phyloP scores from a whole-genome alignment of 164 flowering plant species.

The Vitis rupestris region DNA sequence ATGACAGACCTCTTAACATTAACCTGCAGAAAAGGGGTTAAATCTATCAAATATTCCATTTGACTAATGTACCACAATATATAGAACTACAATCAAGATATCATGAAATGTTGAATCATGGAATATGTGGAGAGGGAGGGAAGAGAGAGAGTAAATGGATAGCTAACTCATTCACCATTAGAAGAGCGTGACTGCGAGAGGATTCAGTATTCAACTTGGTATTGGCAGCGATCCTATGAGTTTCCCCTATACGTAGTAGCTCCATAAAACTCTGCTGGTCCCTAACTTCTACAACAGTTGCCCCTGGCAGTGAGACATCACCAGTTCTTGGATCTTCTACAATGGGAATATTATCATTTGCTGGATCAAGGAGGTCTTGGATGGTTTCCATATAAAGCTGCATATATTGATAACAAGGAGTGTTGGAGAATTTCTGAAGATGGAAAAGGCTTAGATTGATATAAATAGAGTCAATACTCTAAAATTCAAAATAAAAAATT shows the following conservation, averaged over 20 bases:
- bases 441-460: not conserved
- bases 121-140: not conserved
- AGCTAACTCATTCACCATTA: constrained; percentile 59
- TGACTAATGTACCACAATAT: too few species aligned
- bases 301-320: constrained; percentile 96
- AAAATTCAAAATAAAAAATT: not conserved
- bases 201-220: constrained; percentile 98
- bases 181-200: constrained; percentile 96
- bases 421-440: not conserved
- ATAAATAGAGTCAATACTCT: not conserved
- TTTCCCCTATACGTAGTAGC: constrained; percentile 79
- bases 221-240: constrained; percentile 93
- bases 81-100: not conserved
- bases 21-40: constrained; percentile 46
- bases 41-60: not conserved
- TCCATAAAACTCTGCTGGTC: constrained; percentile 78
- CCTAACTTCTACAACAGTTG: constrained; percentile 70
- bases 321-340: constrained; percentile 97
- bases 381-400: constrained; percentile 99
- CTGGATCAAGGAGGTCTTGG: constrained; percentile 94
- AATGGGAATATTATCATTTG: constrained; percentile 86
- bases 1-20: constrained; percentile 72
- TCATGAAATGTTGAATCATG: not conserved
- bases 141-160: not conserved
- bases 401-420: constrained; percentile 13